phyloP scores from a whole-genome alignment of 306 rosid species.

The Aeschynomene evenia region DNA sequence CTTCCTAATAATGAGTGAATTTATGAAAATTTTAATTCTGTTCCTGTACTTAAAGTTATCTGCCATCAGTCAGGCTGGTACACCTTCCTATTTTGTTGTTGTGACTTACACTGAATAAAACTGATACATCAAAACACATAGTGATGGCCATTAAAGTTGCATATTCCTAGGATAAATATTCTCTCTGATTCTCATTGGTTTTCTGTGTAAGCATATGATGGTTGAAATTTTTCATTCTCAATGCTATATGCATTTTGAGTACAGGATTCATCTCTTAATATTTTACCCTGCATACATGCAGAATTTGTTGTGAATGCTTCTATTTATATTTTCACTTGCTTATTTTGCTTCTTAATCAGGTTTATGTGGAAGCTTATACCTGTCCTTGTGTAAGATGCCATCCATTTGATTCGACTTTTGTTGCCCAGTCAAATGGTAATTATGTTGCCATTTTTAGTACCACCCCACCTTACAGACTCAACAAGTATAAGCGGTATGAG shows the following conservation, averaged over 20 bases:
- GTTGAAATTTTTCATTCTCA: not conserved
- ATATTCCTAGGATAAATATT: not conserved
- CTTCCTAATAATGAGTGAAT: not conserved
- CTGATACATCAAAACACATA: not conserved
- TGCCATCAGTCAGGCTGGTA: too few species aligned
- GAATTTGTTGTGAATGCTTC: not conserved
- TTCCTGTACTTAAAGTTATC: too few species aligned
- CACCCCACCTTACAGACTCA: slow-evolving; percentile 77
- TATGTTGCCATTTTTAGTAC: slow-evolving; percentile 73
- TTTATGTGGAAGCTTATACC: slow-evolving; percentile 89
- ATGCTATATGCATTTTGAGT: slow-evolving; percentile 4
- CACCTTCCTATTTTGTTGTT: too few species aligned
- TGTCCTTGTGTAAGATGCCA: slow-evolving; percentile 81
- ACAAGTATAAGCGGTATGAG: slow-evolving; percentile 80
- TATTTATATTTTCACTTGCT: slow-evolving; percentile 25
- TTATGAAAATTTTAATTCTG: too few species aligned
- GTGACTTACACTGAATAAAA: not conserved
- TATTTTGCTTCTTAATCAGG: slow-evolving; percentile 49
- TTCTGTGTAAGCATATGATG: not conserved
- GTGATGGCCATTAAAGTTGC: not conserved
- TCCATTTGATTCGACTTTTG: slow-evolving; percentile 67
- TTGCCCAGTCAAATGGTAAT: slow-evolving; percentile 88
- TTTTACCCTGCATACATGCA: not conserved
- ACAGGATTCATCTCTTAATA: not conserved
- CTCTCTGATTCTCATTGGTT: not conserved